phyloP scores from a whole-genome alignment of 306 rosid genomes.

The barrel medic (Medicago truncatula) region MtrunA17r5.0-ANR NC_053044.1:54949501-54950000 shows the following conservation, averaged over 20 bases:
- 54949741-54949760: constrained; percentile 55
- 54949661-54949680: constrained; percentile 55
- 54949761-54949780: constrained; percentile 78
- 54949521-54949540: constrained; percentile 46
- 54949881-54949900: constrained; percentile 91
- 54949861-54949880: constrained; percentile 77
- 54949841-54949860: constrained; percentile 59
- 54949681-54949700: constrained; percentile 63
- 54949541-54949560: constrained; percentile 50
- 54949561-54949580: constrained; percentile 48
- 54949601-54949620: constrained; percentile 48
- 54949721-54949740: constrained; percentile 49
- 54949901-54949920: constrained; percentile 96
- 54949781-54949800: constrained; percentile 59
- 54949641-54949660: constrained; percentile 54
- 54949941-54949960: constrained; percentile 86
- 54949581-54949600: constrained; percentile 45
- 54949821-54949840: constrained; percentile 53
- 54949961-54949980: constrained; percentile 88
- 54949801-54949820: constrained; percentile 53
- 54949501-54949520: constrained; percentile 38
- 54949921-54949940: constrained; percentile 91
- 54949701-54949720: constrained; percentile 63
- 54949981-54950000: constrained; percentile 95
- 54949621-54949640: constrained; percentile 51